Conservation (phyloP, 2,329 filamentous ascomycete genomes). For the Beauveria scarabaeidicola region DNA sequence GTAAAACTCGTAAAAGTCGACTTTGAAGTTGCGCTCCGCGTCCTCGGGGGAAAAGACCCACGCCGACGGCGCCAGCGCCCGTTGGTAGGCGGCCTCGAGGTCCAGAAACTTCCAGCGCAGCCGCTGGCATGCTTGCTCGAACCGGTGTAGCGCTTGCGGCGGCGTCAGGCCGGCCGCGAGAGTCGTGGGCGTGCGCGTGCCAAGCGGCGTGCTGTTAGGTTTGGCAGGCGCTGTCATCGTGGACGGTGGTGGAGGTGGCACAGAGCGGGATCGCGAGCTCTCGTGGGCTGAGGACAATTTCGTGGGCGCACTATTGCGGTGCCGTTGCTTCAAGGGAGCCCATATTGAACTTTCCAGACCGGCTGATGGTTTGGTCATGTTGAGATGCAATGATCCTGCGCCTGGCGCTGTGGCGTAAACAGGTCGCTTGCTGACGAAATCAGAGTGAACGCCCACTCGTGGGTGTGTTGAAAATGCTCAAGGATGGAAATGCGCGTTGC, state of each 20-base stretch:
- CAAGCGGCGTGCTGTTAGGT: slow-evolving; percentile 8
- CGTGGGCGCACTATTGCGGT: background rate
- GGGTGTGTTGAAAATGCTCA: background rate
- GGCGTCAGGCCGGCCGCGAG: slow-evolving; percentile 19
- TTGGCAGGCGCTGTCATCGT: background rate
- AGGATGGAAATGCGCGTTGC: background rate
- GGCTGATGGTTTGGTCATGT: background rate
- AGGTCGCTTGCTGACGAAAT: background rate
- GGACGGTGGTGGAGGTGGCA: background rate
- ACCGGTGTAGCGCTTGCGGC: slow-evolving; percentile 43
- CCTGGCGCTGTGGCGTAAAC: background rate
- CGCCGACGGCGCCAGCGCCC: slow-evolving; percentile 33
- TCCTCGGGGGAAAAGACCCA: slow-evolving; percentile 31
- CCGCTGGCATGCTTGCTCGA: slow-evolving; percentile 51
- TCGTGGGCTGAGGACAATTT: background rate
- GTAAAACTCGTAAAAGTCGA: slow-evolving; percentile 73
- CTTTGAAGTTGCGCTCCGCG: slow-evolving; percentile 63
- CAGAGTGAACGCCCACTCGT: background rate
- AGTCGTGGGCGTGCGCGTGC: slow-evolving; percentile 7
- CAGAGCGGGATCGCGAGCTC: slow-evolving; percentile 5
- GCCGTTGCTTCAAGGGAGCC: slow-evolving; percentile 2
- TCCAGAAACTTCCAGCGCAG: slow-evolving; percentile 57
- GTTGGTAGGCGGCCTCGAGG: slow-evolving; percentile 47
- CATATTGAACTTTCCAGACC: slow-evolving; percentile 7
- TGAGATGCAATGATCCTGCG: background rate